Conservation (phyloP, 2,329 filamentous ascomycete species). For the Botrytis squamosa region DNA sequence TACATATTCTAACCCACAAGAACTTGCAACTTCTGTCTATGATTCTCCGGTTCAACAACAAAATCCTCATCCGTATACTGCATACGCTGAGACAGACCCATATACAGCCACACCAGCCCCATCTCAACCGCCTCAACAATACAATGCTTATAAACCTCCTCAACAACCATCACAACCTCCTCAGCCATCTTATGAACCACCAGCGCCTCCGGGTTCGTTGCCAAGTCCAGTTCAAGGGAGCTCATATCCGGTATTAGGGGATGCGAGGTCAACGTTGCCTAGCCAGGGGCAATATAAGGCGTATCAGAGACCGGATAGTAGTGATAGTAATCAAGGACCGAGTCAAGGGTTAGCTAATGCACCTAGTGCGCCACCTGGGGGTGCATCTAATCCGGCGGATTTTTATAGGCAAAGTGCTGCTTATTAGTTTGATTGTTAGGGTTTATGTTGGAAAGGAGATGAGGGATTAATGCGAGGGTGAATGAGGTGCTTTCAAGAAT, state of each 20-base stretch:
- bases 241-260: conserved; percentile 38
- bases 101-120: conserved; percentile 31
- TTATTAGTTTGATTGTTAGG: conserved; percentile 29
- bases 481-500: not conserved
- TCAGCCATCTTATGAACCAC: conserved; percentile 32
- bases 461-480: not conserved
- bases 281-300: conserved; percentile 56
- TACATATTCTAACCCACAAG: conserved; percentile 71
- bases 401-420: conserved; percentile 52
- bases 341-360: conserved; percentile 38
- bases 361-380: conserved; percentile 47
- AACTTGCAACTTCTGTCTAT: conserved; percentile 74
- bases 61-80: conserved; percentile 41
- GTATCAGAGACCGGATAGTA: conserved; percentile 43
- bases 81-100: conserved; percentile 35
- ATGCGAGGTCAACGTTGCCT: conserved; percentile 51
- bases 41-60: conserved; percentile 64
- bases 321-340: conserved; percentile 29
- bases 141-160: conserved; percentile 35
- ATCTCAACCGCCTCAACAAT: conserved; percentile 30
- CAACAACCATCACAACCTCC: conserved; percentile 28
- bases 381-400: conserved; percentile 42
- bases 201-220: conserved; percentile 34
- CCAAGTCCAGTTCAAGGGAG: conserved; percentile 33
- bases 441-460: not conserved